Evolutionary conservation across 2,329 filamentous ascomycete species (phyloP), one percentile per base, ranked within the genome.

Genomic region (Penicillium sp.): DNA sequence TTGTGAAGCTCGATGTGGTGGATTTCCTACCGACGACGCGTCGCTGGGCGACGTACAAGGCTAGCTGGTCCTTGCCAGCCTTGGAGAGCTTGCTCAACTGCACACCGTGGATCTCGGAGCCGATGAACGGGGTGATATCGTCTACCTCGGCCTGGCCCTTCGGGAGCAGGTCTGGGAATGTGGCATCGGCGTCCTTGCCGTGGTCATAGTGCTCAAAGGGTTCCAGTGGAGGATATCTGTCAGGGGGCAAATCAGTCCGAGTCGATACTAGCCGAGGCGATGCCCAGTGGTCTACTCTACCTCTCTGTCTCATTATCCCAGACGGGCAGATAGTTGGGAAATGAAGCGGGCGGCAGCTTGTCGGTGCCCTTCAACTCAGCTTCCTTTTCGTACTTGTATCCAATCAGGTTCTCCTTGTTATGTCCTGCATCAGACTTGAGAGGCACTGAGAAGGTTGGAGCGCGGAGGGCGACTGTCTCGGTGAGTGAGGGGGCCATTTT

Each of bases 21-120:
- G 33, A 35, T 31, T 0, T 66, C 78, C 13, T 76, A 81, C 78
- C 86, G 16, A 92, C 89, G 6, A 93, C 89, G 70, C 92, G 92
- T 70, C 75, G 66, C 63, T 78, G 73, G 19, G 77, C 77, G 27
- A 77, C 71, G 50, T 73, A 77, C 4, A 78, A 69, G 7, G 91
- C 90, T 5, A 94, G 82, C 73, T 94, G 88, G 68, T 93, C 88
- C 71, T 91, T 92, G 55, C 87, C 89, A 16, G 87, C 85, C 44
- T 86, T 76, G 54, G 79, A 85, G 13, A 94, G 81, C 61, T 83
- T 81, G 76, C 85, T 90, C 33, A 94, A 78, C 74, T 94, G 90
- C 33, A 93, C 78, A 39, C 89, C 89, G 4, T 78, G 80, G 35
- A 94, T 80, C 70, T 92, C 89, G 16, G 88, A 86, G 57, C 90